phyloP scores from a whole-genome alignment of 495 filamentous ascomycete species.

The Staphylotrichum longicolle region DNA sequence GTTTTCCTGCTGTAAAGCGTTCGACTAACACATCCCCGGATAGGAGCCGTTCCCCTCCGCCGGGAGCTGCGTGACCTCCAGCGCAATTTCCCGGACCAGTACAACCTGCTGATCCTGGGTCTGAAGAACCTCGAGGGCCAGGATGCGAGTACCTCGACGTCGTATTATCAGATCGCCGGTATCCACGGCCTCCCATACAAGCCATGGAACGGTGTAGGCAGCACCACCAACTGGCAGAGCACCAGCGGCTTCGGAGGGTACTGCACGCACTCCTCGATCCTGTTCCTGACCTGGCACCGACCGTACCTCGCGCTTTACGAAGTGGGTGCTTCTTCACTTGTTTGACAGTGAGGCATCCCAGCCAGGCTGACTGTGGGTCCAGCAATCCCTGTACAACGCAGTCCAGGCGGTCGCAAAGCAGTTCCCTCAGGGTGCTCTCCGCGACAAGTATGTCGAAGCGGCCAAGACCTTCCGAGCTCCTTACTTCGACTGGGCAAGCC shows the following conservation, averaged over 20 bases:
- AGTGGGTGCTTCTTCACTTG: constrained; percentile 32
- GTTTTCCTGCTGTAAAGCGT: neutral
- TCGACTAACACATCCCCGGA: neutral
- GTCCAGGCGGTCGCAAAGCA: constrained; percentile 48
- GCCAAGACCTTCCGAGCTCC: constrained; percentile 51
- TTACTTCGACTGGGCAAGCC: constrained; percentile 58
- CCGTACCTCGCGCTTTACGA: constrained; percentile 61
- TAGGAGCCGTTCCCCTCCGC: constrained; percentile 32
- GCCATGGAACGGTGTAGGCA: constrained; percentile 40
- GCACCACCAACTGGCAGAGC: constrained; percentile 30
- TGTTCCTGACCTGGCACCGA: constrained; percentile 68
- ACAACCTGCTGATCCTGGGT: constrained; percentile 35
- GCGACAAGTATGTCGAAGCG: constrained; percentile 42
- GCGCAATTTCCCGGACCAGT: constrained; percentile 32
- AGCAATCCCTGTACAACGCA: constrained; percentile 57
- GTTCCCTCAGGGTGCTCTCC: constrained; percentile 49
- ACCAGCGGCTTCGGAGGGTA: constrained; percentile 50
- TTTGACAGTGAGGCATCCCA: no score
- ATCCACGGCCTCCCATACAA: constrained; percentile 48
- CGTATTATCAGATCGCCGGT: constrained; percentile 43
- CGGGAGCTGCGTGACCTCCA: constrained; percentile 35
- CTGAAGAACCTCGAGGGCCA: constrained; percentile 27
- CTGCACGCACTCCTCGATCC: constrained; percentile 61
- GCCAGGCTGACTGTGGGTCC: neutral
- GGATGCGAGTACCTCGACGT: constrained; percentile 23